Conservation (phyloP, 129 eudicot species). For the Pittosporum tobira region DNA sequence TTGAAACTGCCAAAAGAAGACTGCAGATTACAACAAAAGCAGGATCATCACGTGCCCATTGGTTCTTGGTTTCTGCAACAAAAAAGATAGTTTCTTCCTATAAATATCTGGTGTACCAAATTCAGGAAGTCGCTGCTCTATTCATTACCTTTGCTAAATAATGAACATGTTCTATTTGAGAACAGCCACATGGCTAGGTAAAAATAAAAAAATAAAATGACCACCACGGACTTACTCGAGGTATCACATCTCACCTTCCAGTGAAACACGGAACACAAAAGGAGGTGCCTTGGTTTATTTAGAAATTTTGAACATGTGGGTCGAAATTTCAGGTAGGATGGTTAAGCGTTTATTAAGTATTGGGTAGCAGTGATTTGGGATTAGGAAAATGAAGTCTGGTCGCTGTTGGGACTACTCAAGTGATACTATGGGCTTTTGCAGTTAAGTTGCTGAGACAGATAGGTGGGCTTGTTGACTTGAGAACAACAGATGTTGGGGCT, state of each 20-base stretch:
- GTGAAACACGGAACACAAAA: background rate
- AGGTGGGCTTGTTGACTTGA: too few relatives aligned
- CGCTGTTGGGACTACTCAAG: background rate
- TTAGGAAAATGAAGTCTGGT: background rate
- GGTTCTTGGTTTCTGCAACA: conserved; percentile 93
- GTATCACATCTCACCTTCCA: background rate
- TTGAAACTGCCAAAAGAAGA: conserved; percentile 76
- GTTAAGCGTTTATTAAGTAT: background rate
- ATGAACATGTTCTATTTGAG: background rate
- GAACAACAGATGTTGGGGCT: too few relatives aligned
- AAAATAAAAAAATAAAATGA: background rate
- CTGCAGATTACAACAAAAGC: conserved; percentile 92
- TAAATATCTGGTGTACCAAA: background rate
- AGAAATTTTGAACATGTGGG: background rate
- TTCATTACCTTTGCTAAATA: background rate
- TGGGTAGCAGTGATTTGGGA: background rate
- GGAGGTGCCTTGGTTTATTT: background rate
- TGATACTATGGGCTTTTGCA: background rate
- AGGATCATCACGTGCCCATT: conserved; percentile 99
- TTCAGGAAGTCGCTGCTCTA: background rate
- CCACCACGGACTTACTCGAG: background rate
- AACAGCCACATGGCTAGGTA: background rate
- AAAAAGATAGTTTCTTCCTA: conserved; percentile 1
- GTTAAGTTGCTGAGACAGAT: background rate
- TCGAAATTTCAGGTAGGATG: background rate